Percentiles rank a stretch among this genome's conserved stretches.
phyloP scores from a whole-genome alignment of 83 land plant genomes.

The Thuja plicata region DNA sequence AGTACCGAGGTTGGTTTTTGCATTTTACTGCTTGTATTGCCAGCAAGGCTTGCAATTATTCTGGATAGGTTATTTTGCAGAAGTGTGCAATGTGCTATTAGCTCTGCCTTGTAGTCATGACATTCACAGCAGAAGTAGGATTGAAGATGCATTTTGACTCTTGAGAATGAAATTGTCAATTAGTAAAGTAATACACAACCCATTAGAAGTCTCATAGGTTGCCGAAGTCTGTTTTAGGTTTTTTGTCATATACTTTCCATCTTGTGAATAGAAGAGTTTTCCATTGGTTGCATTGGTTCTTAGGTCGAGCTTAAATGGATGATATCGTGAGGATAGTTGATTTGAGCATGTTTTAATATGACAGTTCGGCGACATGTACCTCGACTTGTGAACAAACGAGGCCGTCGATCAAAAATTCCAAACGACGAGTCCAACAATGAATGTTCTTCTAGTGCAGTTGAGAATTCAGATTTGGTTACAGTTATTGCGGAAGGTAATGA shows the following conservation, averaged over 20 bases:
- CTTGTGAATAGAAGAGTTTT: not conserved
- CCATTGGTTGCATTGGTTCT: not conserved
- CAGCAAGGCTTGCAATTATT: not conserved
- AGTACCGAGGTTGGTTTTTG: not conserved
- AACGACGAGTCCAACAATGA: slow-evolving; percentile 4
- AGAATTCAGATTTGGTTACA: slow-evolving; percentile 11
- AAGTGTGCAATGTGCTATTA: not conserved
- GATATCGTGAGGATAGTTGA: not conserved
- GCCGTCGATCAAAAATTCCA: not conserved
- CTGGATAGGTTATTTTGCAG: too few species aligned
- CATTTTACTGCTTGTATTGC: not conserved
- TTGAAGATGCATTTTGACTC: not conserved
- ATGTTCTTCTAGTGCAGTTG: slow-evolving; percentile 2
- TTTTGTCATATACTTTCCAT: not conserved
- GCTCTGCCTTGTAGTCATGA: not conserved
- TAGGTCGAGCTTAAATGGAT: not conserved
- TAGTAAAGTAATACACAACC: not conserved
- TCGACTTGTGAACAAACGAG: slow-evolving; percentile 21
- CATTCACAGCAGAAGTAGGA: not conserved
- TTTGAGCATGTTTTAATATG: not conserved
- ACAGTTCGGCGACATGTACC: slow-evolving; percentile 28
- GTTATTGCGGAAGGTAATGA: not conserved
- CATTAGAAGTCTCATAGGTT: not conserved
- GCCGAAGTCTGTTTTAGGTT: not conserved
- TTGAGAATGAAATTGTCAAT: not conserved